phyloP scores from a whole-genome alignment of 805 yeast species.

The Starmerella potacharoeniae region DNA sequence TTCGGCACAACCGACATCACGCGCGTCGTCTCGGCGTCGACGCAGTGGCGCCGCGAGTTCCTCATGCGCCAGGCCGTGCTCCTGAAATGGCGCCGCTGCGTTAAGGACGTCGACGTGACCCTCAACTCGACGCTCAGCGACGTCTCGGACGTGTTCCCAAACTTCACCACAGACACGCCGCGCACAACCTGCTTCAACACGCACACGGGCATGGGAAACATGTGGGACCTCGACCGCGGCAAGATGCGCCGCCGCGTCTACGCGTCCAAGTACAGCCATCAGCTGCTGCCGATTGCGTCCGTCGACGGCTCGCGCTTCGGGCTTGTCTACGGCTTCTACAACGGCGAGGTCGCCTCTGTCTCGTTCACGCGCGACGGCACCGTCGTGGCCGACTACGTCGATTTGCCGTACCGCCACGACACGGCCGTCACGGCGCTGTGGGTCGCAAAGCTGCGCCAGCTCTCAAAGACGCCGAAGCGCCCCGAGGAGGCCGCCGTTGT shows the following conservation, averaged over 20 bases:
- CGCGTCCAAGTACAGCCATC: conserved; percentile 18
- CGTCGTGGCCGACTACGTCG: conserved; percentile 19
- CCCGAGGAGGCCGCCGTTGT: conserved; percentile 2
- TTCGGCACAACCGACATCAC: conserved; percentile 22
- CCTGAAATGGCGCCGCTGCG: conserved; percentile 24
- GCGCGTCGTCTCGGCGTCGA: conserved; percentile 18
- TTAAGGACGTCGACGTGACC: conserved; percentile 21
- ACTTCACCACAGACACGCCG: conserved; percentile 19
- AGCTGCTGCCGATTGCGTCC: conserved; percentile 12
- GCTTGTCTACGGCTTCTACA: conserved; percentile 23
- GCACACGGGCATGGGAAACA: conserved; percentile 22
- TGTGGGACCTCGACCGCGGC: conserved; percentile 27
- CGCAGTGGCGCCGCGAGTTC: conserved; percentile 27
- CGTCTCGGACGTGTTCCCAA: conserved; percentile 20
- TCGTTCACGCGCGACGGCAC: conserved; percentile 23
- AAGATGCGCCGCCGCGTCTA: conserved; percentile 22
- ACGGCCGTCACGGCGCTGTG: conserved; percentile 23
- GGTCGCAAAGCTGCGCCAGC: conserved; percentile 19
- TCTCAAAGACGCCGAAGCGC: conserved; percentile 1
- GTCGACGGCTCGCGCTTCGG: conserved; percentile 27
- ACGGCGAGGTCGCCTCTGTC: conserved; percentile 22
- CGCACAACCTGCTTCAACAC: conserved; percentile 22
- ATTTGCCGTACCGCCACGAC: conserved; percentile 19
- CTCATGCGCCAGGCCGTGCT: conserved; percentile 22
- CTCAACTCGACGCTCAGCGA: conserved; percentile 20